phyloP scores from a whole-genome alignment of 768 basidiomycete genomes.

The Suillus weaverae region DNA sequence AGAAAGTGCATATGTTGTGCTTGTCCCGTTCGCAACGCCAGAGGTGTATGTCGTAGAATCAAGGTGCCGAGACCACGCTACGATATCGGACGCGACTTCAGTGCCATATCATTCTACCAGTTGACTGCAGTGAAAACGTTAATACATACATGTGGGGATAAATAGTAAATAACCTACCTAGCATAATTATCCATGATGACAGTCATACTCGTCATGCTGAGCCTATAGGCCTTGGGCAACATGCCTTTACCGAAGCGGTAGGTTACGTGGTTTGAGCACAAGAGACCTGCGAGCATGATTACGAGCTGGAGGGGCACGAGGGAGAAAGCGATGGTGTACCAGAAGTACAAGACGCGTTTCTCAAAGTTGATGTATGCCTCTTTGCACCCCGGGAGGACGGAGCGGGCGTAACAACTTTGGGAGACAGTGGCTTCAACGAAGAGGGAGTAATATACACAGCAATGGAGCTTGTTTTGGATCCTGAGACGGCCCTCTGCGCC shows the following conservation, averaged over 20 bases:
- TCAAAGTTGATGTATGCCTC: constrained; percentile 59
- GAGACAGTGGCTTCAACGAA: constrained; percentile 78
- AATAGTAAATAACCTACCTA: constrained; percentile 44
- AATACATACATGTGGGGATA: neutral
- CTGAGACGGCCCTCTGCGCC: constrained; percentile 60
- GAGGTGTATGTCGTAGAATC: constrained; percentile 27
- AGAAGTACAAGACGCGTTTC: constrained; percentile 50
- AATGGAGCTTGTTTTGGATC: constrained; percentile 72
- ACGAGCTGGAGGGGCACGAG: constrained; percentile 67
- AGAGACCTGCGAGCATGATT: constrained; percentile 60
- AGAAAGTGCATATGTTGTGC: constrained; percentile 57
- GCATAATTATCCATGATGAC: constrained; percentile 86
- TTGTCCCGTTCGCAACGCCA: neutral
- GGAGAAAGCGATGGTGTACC: constrained; percentile 67
- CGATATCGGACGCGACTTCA: constrained; percentile 58
- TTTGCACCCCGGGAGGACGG: constrained; percentile 75
- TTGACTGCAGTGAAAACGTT: constrained; percentile 43
- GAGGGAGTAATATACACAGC: constrained; percentile 81
- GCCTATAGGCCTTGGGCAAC: constrained; percentile 62
- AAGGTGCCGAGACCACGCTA: constrained; percentile 53
- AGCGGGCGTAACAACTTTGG: constrained; percentile 73
- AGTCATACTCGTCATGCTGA: constrained; percentile 73
- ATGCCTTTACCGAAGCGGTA: constrained; percentile 81
- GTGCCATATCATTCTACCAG: constrained; percentile 73
- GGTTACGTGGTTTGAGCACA: constrained; percentile 83